Conservation (phyloP, 2,329 filamentous ascomycete genomes). For the Calonectria pseudoturangicola region DNA sequence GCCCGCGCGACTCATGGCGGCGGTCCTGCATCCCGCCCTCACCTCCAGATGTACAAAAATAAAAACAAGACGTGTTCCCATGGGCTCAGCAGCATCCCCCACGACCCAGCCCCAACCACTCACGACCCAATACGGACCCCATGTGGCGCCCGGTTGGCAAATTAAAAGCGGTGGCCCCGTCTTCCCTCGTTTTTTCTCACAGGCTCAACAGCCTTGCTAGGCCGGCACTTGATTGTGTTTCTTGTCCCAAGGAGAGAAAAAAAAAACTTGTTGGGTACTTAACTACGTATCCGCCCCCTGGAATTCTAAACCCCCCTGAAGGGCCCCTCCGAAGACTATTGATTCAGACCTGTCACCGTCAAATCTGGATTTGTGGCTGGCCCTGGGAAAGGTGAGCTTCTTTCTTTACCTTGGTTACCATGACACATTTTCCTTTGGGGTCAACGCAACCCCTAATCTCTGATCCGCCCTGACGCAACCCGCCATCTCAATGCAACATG, state of each 20-base stretch:
- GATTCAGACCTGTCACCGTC: conserved; percentile 22
- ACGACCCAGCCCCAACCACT: conserved; percentile 23
- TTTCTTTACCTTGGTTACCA: conserved; percentile 9
- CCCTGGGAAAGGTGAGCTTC: conserved; percentile 15
- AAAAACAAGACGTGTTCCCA: background rate
- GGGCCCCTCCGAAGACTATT: background rate
- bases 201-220: conserved; percentile 30
- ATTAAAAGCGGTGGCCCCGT: conserved; percentile 24
- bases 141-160: conserved; percentile 37
- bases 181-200: conserved; percentile 15
- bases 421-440: conserved; percentile 38
- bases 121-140: conserved; percentile 19
- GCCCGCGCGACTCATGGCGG: conserved; percentile 10
- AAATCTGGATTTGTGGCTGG: conserved; percentile 10
- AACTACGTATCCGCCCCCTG: background rate
- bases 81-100: conserved; percentile 19
- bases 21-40: conserved; percentile 5
- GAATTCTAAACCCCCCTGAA: background rate
- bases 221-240: conserved; percentile 13
- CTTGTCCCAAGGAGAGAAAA: conserved; percentile 5
- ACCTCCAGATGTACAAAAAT: background rate
- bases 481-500: conserved; percentile 27
- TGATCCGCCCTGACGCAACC: conserved; percentile 33
- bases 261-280: conserved; percentile 24
- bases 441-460: conserved; percentile 28